Conservation (phyloP, 1,139 yeast species). For the Chernovozyma sophiae-reginae region DNA sequence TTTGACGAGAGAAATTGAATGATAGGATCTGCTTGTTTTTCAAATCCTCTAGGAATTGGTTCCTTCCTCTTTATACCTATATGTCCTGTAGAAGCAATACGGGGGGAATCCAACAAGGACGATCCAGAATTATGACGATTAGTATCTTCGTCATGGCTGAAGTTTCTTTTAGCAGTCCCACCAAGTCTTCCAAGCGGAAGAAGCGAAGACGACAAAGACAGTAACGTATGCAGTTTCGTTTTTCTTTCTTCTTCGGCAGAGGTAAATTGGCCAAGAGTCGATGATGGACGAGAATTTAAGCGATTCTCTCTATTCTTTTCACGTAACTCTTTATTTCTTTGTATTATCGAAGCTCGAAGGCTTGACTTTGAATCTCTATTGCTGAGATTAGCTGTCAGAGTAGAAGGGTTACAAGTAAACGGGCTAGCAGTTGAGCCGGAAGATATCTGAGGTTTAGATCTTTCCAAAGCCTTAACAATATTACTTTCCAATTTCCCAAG, state of each 20-base stretch:
- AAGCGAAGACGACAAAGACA: slow-evolving; percentile 1
- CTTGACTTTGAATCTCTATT: slow-evolving; percentile 22
- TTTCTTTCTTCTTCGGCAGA: slow-evolving; percentile 1
- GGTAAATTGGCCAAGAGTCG: slow-evolving; percentile 13
- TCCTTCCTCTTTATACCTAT: neutral
- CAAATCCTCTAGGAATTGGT: slow-evolving; percentile 11
- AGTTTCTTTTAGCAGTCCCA: slow-evolving; percentile 9
- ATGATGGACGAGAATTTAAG: slow-evolving; percentile 20
- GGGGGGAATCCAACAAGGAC: neutral
- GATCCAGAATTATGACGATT: neutral
- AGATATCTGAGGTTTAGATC: slow-evolving; percentile 42
- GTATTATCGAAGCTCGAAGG: slow-evolving; percentile 30
- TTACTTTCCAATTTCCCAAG: slow-evolving; percentile 42
- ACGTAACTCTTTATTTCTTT: slow-evolving; percentile 30
- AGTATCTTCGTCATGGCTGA: slow-evolving; percentile 1
- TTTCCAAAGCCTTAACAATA: slow-evolving; percentile 34
- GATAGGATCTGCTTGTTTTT: slow-evolving; percentile 32
- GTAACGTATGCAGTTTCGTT: neutral
- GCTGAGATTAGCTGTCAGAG: slow-evolving; percentile 7
- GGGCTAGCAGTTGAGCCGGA: slow-evolving; percentile 6
- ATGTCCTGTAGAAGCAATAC: slow-evolving; percentile 5
- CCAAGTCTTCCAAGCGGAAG: slow-evolving; percentile 3
- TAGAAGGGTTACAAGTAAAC: slow-evolving; percentile 1
- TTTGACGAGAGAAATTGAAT: slow-evolving; percentile 31
- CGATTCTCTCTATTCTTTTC: slow-evolving; percentile 17